phyloP scores from a whole-genome alignment of 2,329 filamentous ascomycete genomes.

The Fusarium temperatum region DNA sequence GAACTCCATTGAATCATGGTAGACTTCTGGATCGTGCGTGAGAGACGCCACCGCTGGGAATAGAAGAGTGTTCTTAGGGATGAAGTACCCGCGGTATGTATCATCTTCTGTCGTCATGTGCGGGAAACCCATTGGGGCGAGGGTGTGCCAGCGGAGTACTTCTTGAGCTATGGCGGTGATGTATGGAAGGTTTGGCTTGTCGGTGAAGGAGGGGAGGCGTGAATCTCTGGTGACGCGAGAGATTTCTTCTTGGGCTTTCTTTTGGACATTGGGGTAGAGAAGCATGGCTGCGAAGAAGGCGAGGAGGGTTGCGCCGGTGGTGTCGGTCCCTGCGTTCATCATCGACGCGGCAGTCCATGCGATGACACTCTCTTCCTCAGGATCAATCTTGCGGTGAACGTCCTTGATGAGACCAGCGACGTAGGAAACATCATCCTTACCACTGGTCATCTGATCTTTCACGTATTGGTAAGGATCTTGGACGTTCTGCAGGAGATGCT shows the following conservation, averaged over 20 bases:
- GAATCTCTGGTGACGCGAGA: constrained; percentile 53
- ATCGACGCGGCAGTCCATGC: constrained; percentile 19
- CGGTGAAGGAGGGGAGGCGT: constrained; percentile 54
- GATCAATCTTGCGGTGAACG: background rate
- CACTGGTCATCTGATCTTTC: background rate
- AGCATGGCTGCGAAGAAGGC: constrained; percentile 57
- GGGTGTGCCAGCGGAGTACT: constrained; percentile 43
- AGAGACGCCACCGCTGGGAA: background rate
- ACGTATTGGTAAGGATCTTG: constrained; percentile 3
- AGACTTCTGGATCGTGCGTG: constrained; percentile 42
- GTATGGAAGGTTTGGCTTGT: constrained; percentile 57
- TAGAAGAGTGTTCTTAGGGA: constrained; percentile 42
- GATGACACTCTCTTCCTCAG: constrained; percentile 8
- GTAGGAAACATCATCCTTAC: background rate
- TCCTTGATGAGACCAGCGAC: constrained; percentile 6
- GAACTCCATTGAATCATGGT: constrained; percentile 54
- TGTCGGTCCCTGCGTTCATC: constrained; percentile 48
- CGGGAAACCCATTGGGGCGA: constrained; percentile 47
- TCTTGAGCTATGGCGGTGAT: constrained; percentile 45
- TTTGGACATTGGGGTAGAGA: constrained; percentile 53
- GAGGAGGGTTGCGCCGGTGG: constrained; percentile 39
- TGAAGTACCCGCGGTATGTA: constrained; percentile 28
- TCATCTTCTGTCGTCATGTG: constrained; percentile 49
- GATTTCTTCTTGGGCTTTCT: constrained; percentile 52
- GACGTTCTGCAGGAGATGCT: background rate